Percentiles rank a stretch among this genome's conserved stretches.
phyloP scores from a whole-genome alignment of 2,329 filamentous ascomycete species.

The Colletotrichum chrysophilum region DNA sequence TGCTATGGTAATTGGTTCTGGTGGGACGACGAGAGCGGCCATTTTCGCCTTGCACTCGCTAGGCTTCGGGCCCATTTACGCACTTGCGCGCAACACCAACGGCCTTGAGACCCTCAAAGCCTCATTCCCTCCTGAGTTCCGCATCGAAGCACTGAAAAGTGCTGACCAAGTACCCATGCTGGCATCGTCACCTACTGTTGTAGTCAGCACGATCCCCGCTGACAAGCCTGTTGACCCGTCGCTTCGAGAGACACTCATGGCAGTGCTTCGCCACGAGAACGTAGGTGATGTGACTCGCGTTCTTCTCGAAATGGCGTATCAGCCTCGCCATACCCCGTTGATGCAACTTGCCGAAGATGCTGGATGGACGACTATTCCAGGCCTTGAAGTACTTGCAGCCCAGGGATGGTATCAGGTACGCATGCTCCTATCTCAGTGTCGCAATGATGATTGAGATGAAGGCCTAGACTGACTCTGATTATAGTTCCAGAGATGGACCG shows the following conservation, averaged over 20 bases:
- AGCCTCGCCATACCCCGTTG: conserved; percentile 80
- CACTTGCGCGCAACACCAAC: conserved; percentile 76
- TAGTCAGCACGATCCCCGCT: conserved; percentile 90
- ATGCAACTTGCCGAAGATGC: conserved; percentile 82
- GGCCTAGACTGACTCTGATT: conserved; percentile 25
- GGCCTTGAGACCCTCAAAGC: conserved; percentile 72
- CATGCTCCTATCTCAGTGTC: conserved; percentile 12
- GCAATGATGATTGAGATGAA: not conserved
- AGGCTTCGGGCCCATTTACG: conserved; percentile 84
- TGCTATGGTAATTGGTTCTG: conserved; percentile 86
- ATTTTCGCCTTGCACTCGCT: conserved; percentile 87
- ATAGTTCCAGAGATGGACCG: conserved; percentile 85
- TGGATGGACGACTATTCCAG: conserved; percentile 84
- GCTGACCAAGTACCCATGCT: not conserved
- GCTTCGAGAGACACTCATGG: conserved; percentile 69
- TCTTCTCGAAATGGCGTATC: conserved; percentile 96
- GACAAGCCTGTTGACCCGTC: conserved; percentile 79
- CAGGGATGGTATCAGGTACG: conserved; percentile 88
- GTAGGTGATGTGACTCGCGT: conserved; percentile 55
- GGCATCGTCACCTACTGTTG: conserved; percentile 64
- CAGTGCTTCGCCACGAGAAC: conserved; percentile 50
- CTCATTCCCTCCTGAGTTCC: conserved; percentile 77
- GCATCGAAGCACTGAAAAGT: conserved; percentile 65
- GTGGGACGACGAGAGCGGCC: conserved; percentile 89
- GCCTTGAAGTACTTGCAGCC: conserved; percentile 85